Base-by-base conservation (phyloP, 2,329 filamentous ascomycete genomes). In the Tetracladium maxilliforme region DNA sequence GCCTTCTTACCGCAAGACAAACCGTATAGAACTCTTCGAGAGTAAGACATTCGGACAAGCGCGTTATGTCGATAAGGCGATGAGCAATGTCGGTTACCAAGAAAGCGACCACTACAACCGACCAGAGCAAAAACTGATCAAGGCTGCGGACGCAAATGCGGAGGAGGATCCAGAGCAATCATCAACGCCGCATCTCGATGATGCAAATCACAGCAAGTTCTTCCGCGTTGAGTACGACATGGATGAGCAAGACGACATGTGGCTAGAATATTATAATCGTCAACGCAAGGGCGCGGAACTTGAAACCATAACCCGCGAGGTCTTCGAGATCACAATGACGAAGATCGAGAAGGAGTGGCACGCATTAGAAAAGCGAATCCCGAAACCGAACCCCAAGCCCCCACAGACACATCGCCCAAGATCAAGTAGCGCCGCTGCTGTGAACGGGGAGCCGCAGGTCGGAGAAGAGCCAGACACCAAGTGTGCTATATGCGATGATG, bases 331-430 rank as follows among this genome's bases (percentile, higher is more conserved):
- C 33, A 92, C 86, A 10, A 92, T 98, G 54, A 98, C 90, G 7
- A 94, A 94, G 49, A 94, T 98, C 31, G 90, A 98, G 50, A 94
- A 94, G 52, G 87, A 95, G 48, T 98, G 90, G 82, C 83, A 95
- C 48, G 80, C 82, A 6, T 59, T 98, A 6, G 90, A 98, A 50
- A 94, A 92, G 56, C 69, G 84, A 32, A 95, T 98, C 44, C 90
- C 90, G 0, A 98, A 98, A 47, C 83, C 86, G 10, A 93, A 93
- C 42, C 87, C 87, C 1, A 94, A 94, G 40, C 86, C 90, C 22
- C 86, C 87, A 10, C 87, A 94, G 52, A 94, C 84, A 4, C 86
- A 94, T 45, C 68, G 87, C 18, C 87, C 86, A 11, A 71, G 87
- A 31, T 94, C 87, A 21, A 92, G 86, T 48, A 93, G 84, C 28